These are phyloP conservation scores for Salix udensis DNA, from an alignment of 345 rosid species.

Conservation along the genomic window DNA sequence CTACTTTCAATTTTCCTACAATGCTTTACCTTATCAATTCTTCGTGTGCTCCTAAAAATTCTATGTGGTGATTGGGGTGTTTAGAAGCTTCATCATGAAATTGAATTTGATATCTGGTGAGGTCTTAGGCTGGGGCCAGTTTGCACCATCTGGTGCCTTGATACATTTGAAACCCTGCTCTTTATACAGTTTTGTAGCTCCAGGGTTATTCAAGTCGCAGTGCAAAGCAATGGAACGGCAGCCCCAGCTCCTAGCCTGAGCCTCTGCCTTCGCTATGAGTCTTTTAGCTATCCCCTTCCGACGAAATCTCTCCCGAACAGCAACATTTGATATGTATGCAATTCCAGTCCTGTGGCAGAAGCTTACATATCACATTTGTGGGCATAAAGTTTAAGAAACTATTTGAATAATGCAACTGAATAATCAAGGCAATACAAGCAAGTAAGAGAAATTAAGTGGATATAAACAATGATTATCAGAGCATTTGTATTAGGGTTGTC, in stretches of 20 bases:
- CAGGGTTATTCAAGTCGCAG: constrained; percentile 66
- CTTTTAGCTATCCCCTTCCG: constrained; percentile 82
- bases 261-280: constrained; percentile 78
- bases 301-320: constrained; percentile 68
- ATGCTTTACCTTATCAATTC: not conserved
- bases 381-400: too few species aligned
- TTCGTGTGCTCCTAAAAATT: constrained; percentile 1
- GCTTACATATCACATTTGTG: not conserved
- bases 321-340: constrained; percentile 89
- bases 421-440: too few species aligned
- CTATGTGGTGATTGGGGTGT: constrained; percentile 26
- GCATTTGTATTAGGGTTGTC: too few species aligned
- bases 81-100: constrained; percentile 93
- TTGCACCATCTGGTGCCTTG: constrained; percentile 74
- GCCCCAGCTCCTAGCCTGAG: constrained; percentile 80
- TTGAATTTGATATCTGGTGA: constrained; percentile 56
- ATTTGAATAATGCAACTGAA: too few species aligned
- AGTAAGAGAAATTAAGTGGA: too few species aligned
- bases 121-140: constrained; percentile 74
- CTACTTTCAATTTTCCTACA: constrained; percentile 6
- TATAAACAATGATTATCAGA: too few species aligned
- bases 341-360: constrained; percentile 61
- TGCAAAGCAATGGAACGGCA: constrained; percentile 81
- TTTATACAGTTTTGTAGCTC: constrained; percentile 69
- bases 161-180: constrained; percentile 68